Evolutionary conservation across 2,329 filamentous ascomycete species (phyloP).

Genomic region (Aspergillus eucalypticola): DNA sequence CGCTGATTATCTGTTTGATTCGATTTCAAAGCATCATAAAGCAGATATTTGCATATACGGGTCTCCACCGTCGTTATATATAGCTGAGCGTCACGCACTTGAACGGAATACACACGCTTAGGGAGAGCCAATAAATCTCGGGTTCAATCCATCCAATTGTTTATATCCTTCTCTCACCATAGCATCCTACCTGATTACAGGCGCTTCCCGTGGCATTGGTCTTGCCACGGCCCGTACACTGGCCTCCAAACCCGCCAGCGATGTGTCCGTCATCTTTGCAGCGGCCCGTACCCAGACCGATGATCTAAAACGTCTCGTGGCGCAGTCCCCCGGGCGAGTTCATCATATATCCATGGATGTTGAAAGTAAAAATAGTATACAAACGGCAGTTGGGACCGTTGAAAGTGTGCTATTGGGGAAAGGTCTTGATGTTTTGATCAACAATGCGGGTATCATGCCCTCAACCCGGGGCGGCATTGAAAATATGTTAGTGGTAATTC

Average conservation of each 20-base stretch:
- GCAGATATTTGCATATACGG: no score
- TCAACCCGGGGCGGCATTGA: slow-evolving; percentile 13
- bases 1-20: no score
- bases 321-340: slow-evolving; percentile 35
- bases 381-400: slow-evolving; percentile 37
- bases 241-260: slow-evolving; percentile 27
- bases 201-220: slow-evolving; percentile 38
- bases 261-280: slow-evolving; percentile 44
- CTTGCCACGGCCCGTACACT: slow-evolving; percentile 31
- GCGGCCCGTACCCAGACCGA: slow-evolving; percentile 33
- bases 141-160: background rate
- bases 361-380: slow-evolving; percentile 35
- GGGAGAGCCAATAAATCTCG: background rate
- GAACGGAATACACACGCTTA: no score
- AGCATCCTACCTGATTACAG: slow-evolving; percentile 39
- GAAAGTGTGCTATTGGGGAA: slow-evolving; percentile 33
- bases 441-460: slow-evolving; percentile 30
- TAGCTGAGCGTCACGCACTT: no score
- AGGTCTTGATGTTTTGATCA: slow-evolving; percentile 40
- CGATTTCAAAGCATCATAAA: no score
- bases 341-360: slow-evolving; percentile 39
- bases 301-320: slow-evolving; percentile 35
- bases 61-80: no score
- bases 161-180: slow-evolving; percentile 16
- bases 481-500: slow-evolving; percentile 20